Base-by-base conservation (phyloP, 768 basidiomycete genomes). In the Myochromella boudieri region DNA sequence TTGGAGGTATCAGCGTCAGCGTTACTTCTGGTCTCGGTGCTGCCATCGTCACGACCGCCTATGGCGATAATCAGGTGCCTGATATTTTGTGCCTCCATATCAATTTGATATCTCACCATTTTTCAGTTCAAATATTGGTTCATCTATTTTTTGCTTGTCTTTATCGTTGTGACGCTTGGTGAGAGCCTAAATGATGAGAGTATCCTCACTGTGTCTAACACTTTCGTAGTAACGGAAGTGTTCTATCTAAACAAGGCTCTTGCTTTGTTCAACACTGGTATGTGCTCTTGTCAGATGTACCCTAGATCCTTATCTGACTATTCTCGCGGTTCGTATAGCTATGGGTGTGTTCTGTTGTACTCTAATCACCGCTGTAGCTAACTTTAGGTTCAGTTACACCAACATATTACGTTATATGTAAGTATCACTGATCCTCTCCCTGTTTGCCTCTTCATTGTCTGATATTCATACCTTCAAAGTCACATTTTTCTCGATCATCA, bases 221-320 rank as follows among this genome's bases (percentile, higher is more conserved):
- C 17, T 39, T 14, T 37, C 32, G 11, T 36, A 89, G 86, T 93
- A 46, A 84, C 85, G 48, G 95, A 97, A 65, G 90, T 97, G 59
- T 95, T 90, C 68, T 98, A 92, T 69, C 77, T 97, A 49, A 97
- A 97, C 68, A 85, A 94, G 49, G 97, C 97, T 14, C 82, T 99
- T 49, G 97, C 94, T 47, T 71, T 97, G 27, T 98, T 94, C 76
- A 95, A 97, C 68, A 90, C 89, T 44, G 87, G 86, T 85, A 52
- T 52, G 82, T 55, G 14, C 28, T 36, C 33, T 36, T 44, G n/a
- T 34, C 33, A 34, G 18, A 14, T 54, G 22, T 43, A n/a, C 52
- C 48, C n/a, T 17, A 37, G 20, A 8, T 6, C 20, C 60, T 83
- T 81, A 82, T 50, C 86, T 88, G 84, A 84, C 82, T 84, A 68